Base-by-base conservation (phyloP, 805 yeast species). In the Sungouiella blattae region DNA sequence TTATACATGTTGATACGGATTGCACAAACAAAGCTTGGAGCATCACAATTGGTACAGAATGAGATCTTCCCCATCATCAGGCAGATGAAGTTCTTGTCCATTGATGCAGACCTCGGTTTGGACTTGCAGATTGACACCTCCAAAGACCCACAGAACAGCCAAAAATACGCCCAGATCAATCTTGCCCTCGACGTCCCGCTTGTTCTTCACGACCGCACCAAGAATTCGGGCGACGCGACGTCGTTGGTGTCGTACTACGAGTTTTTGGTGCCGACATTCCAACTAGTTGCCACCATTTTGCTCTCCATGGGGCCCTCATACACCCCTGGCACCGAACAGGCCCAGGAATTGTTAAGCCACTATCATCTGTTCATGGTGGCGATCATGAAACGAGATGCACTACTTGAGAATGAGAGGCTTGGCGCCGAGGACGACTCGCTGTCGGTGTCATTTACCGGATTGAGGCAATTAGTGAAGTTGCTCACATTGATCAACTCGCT, bases 81-180 rank as follows among this genome's bases (percentile, higher is more conserved):
- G 37, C 65, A 73, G 9, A 75, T 82, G 26, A 61, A 61, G 13
- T 74, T 87, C 43, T 61, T 87, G 28, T 55, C 65, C 23, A 69
- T 80, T 26, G 96, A 89, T 55, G 88, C 93, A 0, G 96, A 84
- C 52, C 62, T 87, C 23, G 95, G 94, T 0, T 60, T 84, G 30
- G 77, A 71, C 31, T 54, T 81, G 32, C 55, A 62, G 3, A 64
- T 74, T 34, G 40, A 31, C 6, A 30, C 37, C 7, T 40, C 35
- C 6, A 30, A 30, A 13, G 38, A 35, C 8, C 29, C 41, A 5
- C 54, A 13, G 30, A 41, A 7, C 45, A 45, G 55, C 28, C 30
- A 33, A 18, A 44, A 48, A 11, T 57, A 57, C 28, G 63, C 73
- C 8, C 64, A 58, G 18, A 62, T 77, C 15, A 73, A 67, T 29